Evolutionary conservation across 179 eudicot species (phyloP).

Genomic region (Actinidia chinensis): DNA sequence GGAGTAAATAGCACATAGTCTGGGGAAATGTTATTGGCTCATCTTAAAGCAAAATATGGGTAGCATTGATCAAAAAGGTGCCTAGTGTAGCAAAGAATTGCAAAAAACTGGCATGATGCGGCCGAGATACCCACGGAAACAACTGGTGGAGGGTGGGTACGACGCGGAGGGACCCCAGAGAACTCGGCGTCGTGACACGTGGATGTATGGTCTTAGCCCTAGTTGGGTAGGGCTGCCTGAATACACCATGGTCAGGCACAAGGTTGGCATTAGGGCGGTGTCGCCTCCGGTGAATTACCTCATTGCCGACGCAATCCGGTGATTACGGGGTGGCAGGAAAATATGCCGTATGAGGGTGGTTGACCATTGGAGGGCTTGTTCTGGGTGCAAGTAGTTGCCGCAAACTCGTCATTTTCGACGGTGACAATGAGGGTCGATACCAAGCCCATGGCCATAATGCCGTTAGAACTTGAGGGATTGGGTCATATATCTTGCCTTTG

Average conservation of each 20-base stretch:
- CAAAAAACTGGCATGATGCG: constrained; percentile 46
- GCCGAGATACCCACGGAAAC: constrained; percentile 45
- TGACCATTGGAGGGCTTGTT: constrained; percentile 73
- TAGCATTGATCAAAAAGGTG: constrained; percentile 94
- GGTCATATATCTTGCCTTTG: constrained; percentile 75
- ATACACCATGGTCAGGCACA: constrained; percentile 77
- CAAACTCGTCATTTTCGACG: constrained; percentile 61
- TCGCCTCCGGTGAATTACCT: constrained; percentile 68
- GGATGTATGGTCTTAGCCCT: constrained; percentile 48
- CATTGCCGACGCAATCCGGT: constrained; percentile 84
- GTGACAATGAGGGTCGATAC: constrained; percentile 66
- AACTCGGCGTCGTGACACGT: constrained; percentile 70
- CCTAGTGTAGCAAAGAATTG: constrained; percentile 51
- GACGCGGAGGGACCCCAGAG: constrained; percentile 56
- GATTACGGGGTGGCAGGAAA: constrained; percentile 69
- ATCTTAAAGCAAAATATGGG: constrained; percentile 86
- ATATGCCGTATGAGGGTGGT: constrained; percentile 46
- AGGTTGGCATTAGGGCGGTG: constrained; percentile 45
- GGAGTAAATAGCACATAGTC: constrained; percentile 70
- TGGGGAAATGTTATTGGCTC: constrained; percentile 45
- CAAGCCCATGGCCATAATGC: constrained; percentile 71
- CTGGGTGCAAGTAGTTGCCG: constrained; percentile 38
- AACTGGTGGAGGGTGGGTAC: constrained; percentile 78
- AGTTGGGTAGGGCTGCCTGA: constrained; percentile 49
- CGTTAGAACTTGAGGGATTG: constrained; percentile 57